A percentile compares a stretch with the other conserved stretches of the same genome.
phyloP scores from a whole-genome alignment of 257 asterid genomes.

The Solanum piurae region DNA sequence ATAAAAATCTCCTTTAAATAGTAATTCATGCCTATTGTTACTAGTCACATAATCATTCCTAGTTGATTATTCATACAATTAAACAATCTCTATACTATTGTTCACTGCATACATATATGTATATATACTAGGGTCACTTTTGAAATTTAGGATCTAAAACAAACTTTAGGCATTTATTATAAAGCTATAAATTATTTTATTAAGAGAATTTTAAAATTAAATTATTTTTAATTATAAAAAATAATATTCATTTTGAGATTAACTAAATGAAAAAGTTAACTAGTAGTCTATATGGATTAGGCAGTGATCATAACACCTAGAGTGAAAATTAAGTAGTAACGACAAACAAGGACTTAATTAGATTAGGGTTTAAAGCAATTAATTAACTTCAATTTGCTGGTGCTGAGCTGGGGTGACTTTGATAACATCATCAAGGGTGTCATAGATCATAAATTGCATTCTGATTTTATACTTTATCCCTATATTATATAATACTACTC shows the following conservation, averaged over 20 bases:
- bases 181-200: too few relatives aligned
- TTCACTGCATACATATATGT: too few relatives aligned
- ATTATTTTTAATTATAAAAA: too few relatives aligned
- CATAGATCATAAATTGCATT: background rate
- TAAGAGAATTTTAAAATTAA: too few relatives aligned
- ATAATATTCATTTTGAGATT: too few relatives aligned
- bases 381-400: background rate
- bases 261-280: too few relatives aligned
- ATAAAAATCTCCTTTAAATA: background rate
- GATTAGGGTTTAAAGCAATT: background rate
- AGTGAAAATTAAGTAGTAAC: background rate
- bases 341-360: background rate
- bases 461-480: background rate
- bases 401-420: background rate
- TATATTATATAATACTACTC: background rate
- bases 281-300: too few relatives aligned
- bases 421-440: background rate
- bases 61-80: too few relatives aligned
- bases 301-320: background rate
- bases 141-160: too few relatives aligned
- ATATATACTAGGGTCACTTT: too few relatives aligned
- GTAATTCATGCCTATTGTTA: background rate
- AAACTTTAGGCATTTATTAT: too few relatives aligned
- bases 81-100: too few relatives aligned
- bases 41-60: background rate